These are phyloP conservation scores for Boletus fagicola DNA, from an alignment of 768 basidiomycete species.

Conservation along the genomic window DNA sequence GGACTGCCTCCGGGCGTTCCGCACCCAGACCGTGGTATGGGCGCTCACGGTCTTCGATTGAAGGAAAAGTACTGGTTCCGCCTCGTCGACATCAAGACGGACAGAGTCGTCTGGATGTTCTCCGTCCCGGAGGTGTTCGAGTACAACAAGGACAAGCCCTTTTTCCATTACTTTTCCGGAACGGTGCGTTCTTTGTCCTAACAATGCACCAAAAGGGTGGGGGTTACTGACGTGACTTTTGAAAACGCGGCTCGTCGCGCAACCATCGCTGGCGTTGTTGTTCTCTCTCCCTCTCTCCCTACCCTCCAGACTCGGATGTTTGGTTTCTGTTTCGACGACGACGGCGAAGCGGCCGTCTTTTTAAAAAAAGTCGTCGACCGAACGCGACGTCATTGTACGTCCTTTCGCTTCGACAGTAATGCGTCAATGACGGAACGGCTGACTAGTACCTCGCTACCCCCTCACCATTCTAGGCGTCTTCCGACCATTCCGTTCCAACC, in stretches of 20 bases:
- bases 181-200: conserved; percentile 52
- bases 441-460: not conserved
- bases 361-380: conserved; percentile 59
- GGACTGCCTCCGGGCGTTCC: conserved; percentile 23
- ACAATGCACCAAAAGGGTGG: not conserved
- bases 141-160: conserved; percentile 82
- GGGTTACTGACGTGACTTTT: not conserved
- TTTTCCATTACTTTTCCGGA: conserved; percentile 89
- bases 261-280: not conserved
- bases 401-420: not conserved
- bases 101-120: conserved; percentile 68
- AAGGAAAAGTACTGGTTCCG: conserved; percentile 59
- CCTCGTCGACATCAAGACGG: conserved; percentile 54
- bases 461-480: conserved; percentile 21
- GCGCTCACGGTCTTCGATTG: conserved; percentile 24
- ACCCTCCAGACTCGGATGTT: conserved; percentile 42
- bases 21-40: conserved; percentile 20
- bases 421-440: conserved; percentile 1
- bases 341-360: conserved; percentile 56
- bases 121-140: conserved; percentile 57
- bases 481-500: conserved; percentile 28
- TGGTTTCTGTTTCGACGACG: conserved; percentile 59
- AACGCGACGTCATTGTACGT: conserved; percentile 42
- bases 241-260: not conserved
- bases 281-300: not conserved